phyloP scores from a whole-genome alignment of 805 yeast genomes.

The Yarrowia phangngaensis region DNA sequence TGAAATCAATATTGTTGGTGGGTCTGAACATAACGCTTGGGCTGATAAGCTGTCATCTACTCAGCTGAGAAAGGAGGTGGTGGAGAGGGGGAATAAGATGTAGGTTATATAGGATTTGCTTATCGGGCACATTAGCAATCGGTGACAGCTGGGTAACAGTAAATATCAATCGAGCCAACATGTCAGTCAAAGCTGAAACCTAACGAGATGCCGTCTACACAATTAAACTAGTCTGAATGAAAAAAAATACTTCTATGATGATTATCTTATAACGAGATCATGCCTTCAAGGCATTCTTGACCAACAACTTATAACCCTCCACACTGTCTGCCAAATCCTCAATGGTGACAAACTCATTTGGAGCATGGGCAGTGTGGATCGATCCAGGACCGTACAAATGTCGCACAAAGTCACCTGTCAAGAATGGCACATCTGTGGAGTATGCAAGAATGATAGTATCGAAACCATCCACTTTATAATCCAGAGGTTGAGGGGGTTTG shows the following conservation, averaged over 20 bases:
- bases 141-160: no score
- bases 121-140: neutral
- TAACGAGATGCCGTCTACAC: no score
- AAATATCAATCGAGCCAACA: no score
- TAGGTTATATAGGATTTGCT: neutral
- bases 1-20: constrained; percentile 63
- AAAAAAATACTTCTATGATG: no score
- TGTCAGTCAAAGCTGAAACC: no score
- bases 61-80: constrained; percentile 52
- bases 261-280: no score
- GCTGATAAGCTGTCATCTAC: constrained; percentile 83
- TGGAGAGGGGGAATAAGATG: constrained; percentile 28
- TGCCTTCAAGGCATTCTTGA: constrained; percentile 33
- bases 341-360: constrained; percentile 50
- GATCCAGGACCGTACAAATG: constrained; percentile 68
- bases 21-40: constrained; percentile 47
- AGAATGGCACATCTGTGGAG: constrained; percentile 52
- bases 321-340: constrained; percentile 50
- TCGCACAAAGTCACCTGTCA: constrained; percentile 42
- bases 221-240: no score
- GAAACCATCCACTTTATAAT: constrained; percentile 62
- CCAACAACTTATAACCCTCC: constrained; percentile 50
- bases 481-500: constrained; percentile 46
- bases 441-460: constrained; percentile 51
- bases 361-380: constrained; percentile 58